Evolutionary conservation across 192 early-diverging fungal species (phyloP).

Genomic region (Coemansia sp.): DNA sequence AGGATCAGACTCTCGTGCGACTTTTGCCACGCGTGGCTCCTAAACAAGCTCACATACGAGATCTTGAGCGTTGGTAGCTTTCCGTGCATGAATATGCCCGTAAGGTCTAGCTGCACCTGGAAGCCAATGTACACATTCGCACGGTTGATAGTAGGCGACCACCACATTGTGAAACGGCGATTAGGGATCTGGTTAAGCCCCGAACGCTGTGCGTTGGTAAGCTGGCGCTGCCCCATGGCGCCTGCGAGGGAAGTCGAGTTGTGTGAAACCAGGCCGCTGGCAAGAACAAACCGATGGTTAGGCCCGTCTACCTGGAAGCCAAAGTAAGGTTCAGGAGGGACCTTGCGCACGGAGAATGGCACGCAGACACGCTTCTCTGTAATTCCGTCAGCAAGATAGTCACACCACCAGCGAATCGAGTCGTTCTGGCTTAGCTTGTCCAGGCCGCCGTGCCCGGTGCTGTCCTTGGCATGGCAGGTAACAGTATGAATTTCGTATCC

Average conservation of each 20-base stretch:
- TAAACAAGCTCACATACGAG: constrained; percentile 97
- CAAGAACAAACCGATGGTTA: constrained; percentile 55
- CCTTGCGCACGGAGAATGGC: constrained; percentile 24
- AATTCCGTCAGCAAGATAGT: neutral
- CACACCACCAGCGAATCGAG: neutral
- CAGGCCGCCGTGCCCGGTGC: neutral
- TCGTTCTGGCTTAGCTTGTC: neutral
- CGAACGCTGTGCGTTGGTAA: constrained; percentile 96
- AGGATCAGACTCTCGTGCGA: constrained; percentile 85
- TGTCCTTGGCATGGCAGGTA: neutral
- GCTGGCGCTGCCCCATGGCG: constrained; percentile 92
- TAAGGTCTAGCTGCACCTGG: constrained; percentile 99
- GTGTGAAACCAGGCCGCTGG: constrained; percentile 48
- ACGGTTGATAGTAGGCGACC: constrained; percentile 98
- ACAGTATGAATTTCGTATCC: neutral
- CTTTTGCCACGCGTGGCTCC: constrained; percentile 99
- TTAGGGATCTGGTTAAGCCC: constrained; percentile 99
- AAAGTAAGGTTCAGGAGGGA: constrained; percentile 26
- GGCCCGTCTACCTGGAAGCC: constrained; percentile 27
- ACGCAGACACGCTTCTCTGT: neutral
- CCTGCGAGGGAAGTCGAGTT: constrained; percentile 72
- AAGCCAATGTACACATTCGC: constrained; percentile 99
- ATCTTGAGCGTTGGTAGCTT: constrained; percentile 99
- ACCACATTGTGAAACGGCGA: constrained; percentile 99
- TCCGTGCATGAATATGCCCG: constrained; percentile 99